Base-by-base conservation (phyloP, 2,329 filamentous ascomycete genomes). In the Aspergillus bombycis region DNA sequence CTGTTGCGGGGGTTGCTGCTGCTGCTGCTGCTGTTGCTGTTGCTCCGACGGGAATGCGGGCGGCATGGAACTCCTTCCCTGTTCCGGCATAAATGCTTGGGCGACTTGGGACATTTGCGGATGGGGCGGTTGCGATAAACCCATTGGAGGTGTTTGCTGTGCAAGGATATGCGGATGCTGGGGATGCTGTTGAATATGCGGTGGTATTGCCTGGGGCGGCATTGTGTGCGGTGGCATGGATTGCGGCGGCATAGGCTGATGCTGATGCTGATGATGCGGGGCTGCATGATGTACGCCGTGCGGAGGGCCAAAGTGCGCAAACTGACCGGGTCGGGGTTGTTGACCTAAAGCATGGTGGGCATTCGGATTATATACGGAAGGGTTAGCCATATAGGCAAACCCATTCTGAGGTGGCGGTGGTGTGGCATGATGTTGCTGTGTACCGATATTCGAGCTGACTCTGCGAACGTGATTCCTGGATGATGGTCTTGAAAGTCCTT, bases 351-450 rank as follows among this genome's bases (percentile, higher is more conserved):
- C 74, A 57, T 73, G 70, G 61, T 82, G 78, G 57, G 82, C 78
- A 67, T 85, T 90, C 11, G 88, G 88, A 71, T 93, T 92, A 79
- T 96, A 97, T 70, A 96, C 92, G 38, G 91, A 88, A 45, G 91
- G 91, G 67, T 95, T 93, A 3, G 91, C 89, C 83, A 96, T 92
- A 75, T 93, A 97, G 4, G 91, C 86, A 77, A 91, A 96, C 60
- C 87, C 91, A 72, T 91, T 91, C 64, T 85, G 81, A 32, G 84
- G 83, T 38, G 85, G 65, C 16, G 71, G 85, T 55, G 89, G 89
- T 68, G 87, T 87, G 45, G 83, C 83, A 67, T 90, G 84, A 63
- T 86, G 84, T 62, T 85, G 83, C 70, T 88, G 90, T 43, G 88
- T 86, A 4, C 86, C 86, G 70, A 96, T 87, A 73, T 89, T 91